phyloP scores from a whole-genome alignment of 305 asterid genomes.

The Salvia sclarea region DNA sequence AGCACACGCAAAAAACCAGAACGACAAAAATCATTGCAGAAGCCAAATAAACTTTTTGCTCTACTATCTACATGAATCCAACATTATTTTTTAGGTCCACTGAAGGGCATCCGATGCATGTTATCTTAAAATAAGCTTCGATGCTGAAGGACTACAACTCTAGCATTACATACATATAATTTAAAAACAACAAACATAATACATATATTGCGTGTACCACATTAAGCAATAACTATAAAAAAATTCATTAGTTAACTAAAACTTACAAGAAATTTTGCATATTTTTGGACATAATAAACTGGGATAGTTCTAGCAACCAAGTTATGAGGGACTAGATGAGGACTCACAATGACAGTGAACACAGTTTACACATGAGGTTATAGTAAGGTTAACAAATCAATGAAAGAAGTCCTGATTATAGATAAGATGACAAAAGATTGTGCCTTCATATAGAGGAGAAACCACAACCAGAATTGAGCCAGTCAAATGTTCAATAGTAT shows the following conservation, averaged over 20 bases:
- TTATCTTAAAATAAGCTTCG: slow-evolving; percentile 15
- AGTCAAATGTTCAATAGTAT: slow-evolving; percentile 12
- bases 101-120: not conserved
- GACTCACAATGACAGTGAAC: slow-evolving; percentile 2
- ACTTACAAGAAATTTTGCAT: slow-evolving; percentile 2
- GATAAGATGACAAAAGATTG: not conserved
- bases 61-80: slow-evolving; percentile 9
- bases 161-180: not conserved
- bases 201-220: not conserved
- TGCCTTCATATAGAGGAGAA: slow-evolving; percentile 4
- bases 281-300: not conserved
- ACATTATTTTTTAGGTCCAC: slow-evolving; percentile 10
- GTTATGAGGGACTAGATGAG: slow-evolving; percentile 9
- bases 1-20: slow-evolving; percentile 15
- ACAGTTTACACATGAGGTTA: not conserved
- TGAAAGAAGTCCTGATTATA: not conserved
- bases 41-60: not conserved
- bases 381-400: not conserved
- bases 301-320: slow-evolving; percentile 14
- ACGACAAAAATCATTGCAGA: not conserved
- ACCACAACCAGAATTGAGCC: slow-evolving; percentile 4
- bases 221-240: not conserved
- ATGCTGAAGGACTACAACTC: not conserved
- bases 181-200: not conserved
- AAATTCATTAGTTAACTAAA: not conserved